Conservation (phyloP, 1,284 basidiomycete genomes). For the Meira nashicola region DNA sequence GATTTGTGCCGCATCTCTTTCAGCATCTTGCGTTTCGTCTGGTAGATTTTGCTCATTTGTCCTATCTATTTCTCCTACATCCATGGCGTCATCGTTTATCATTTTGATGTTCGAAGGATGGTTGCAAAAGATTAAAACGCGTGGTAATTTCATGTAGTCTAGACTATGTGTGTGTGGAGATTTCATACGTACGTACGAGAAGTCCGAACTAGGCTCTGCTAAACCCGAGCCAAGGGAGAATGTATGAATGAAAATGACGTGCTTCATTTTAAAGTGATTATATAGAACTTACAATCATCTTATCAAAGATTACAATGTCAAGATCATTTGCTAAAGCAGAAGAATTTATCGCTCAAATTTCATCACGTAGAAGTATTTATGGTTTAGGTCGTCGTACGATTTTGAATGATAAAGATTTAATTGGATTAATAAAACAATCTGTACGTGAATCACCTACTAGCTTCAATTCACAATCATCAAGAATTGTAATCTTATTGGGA, state of each 20-base stretch:
- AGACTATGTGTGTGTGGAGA: neutral
- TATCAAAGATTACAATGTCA: too few species aligned
- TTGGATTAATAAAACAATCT: conserved; percentile 26
- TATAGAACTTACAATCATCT: too few species aligned
- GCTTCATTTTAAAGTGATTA: neutral
- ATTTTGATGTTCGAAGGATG: neutral
- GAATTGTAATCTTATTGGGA: conserved; percentile 56
- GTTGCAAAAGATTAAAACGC: neutral
- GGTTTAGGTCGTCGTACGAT: conserved; percentile 53
- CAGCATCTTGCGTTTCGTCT: neutral
- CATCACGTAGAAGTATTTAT: conserved; percentile 56
- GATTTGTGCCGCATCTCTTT: neutral
- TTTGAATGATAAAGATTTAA: conserved; percentile 53
- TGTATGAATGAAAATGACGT: neutral
- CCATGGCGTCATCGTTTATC: neutral
- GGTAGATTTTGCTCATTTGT: neutral
- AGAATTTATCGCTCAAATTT: conserved; percentile 30
- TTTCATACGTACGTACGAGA: neutral
- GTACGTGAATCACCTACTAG: conserved; percentile 55
- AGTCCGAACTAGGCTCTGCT: neutral
- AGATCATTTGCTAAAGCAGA: conserved; percentile 1
- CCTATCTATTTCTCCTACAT: neutral
- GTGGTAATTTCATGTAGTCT: too few species aligned
- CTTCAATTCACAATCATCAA: conserved; percentile 57
- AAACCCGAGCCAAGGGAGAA: neutral